phyloP scores from a whole-genome alignment of 805 yeast species.

The Cyberlindnera xishuangbannaensis region DNA sequence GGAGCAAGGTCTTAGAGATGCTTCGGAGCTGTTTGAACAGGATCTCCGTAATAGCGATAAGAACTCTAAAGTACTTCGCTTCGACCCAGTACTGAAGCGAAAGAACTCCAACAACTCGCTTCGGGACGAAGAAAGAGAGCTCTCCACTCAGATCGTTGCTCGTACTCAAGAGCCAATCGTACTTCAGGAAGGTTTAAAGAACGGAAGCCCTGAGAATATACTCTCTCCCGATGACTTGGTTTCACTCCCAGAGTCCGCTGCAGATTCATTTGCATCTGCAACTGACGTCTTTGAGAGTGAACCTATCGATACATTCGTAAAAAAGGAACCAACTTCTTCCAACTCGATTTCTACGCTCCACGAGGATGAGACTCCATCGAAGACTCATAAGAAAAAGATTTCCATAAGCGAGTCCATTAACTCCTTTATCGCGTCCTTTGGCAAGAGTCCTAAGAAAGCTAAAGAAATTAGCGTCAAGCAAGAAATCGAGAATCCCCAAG shows the following conservation, averaged over 20 bases:
- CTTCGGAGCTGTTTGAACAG: slow-evolving; percentile 29
- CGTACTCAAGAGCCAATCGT: slow-evolving; percentile 11
- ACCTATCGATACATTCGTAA: slow-evolving; percentile 4
- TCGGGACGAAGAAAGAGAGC: slow-evolving; percentile 22
- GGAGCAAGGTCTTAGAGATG: slow-evolving; percentile 26
- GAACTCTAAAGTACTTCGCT: slow-evolving; percentile 17
- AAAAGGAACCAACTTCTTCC: slow-evolving; percentile 11
- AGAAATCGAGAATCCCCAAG: slow-evolving; percentile 1
- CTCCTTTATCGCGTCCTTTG: slow-evolving; percentile 14
- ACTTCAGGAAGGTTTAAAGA: slow-evolving; percentile 16
- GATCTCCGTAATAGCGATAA: slow-evolving; percentile 29
- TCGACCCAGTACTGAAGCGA: slow-evolving; percentile 26
- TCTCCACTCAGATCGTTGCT: slow-evolving; percentile 13
- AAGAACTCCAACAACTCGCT: slow-evolving; percentile 20
- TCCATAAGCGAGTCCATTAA: slow-evolving; percentile 21
- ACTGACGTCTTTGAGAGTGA: slow-evolving; percentile 18
- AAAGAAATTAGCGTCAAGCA: slow-evolving; percentile 1
- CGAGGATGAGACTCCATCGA: slow-evolving; percentile 2
- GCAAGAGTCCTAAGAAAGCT: slow-evolving; percentile 6
- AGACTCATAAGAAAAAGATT: slow-evolving; percentile 15
- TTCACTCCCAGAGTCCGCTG: slow-evolving; percentile 15
- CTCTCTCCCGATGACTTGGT: slow-evolving; percentile 6
- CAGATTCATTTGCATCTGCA: slow-evolving; percentile 21
- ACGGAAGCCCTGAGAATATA: slow-evolving; percentile 4
- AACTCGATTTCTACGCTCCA: slow-evolving; percentile 20